Conservation (phyloP, 768 basidiomycete species). For the Xerocomus potaroensis region DNA sequence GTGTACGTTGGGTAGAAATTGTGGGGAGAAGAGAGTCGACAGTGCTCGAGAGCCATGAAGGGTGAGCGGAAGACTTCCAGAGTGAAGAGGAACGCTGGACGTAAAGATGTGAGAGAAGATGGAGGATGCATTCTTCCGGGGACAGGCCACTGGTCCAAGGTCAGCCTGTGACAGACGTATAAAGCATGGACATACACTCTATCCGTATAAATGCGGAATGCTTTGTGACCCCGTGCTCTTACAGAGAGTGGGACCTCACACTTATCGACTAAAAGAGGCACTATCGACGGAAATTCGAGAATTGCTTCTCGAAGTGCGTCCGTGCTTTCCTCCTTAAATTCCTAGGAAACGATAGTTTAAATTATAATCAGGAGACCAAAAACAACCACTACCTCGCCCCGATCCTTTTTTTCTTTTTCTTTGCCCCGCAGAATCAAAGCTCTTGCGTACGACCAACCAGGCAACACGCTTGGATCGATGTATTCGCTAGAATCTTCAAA, state of each 20-base stretch:
- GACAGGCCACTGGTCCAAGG: conserved; percentile 31
- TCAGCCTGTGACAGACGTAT: conserved; percentile 5
- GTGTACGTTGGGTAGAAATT: conserved; percentile 30
- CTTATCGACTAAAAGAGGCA: conserved; percentile 83
- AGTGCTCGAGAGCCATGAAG: conserved; percentile 68
- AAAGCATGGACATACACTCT: conserved; percentile 43
- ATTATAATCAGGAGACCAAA: neutral
- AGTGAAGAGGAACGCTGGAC: conserved; percentile 68
- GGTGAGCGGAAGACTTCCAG: conserved; percentile 72
- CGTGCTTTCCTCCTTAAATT: conserved; percentile 51
- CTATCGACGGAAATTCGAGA: conserved; percentile 71
- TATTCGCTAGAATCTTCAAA: conserved; percentile 18
- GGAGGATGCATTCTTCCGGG: conserved; percentile 45
- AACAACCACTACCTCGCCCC: conserved; percentile 31
- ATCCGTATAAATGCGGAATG: conserved; percentile 69
- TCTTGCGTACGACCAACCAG: conserved; percentile 72
- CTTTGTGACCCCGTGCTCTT: conserved; percentile 52
- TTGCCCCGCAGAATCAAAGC: conserved; percentile 61
- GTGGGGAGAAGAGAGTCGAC: conserved; percentile 37
- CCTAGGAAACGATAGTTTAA: conserved; percentile 32
- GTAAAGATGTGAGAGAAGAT: conserved; percentile 87
- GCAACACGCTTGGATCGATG: conserved; percentile 58
- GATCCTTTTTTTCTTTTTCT: conserved; percentile 43
- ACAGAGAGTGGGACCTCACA: conserved; percentile 63
- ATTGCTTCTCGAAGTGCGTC: conserved; percentile 71